Evolutionary conservation across 2,329 filamentous ascomycete species (phyloP), one percentile per base, ranked within the genome.

Genomic region (Ophiostoma piceae): DNA sequence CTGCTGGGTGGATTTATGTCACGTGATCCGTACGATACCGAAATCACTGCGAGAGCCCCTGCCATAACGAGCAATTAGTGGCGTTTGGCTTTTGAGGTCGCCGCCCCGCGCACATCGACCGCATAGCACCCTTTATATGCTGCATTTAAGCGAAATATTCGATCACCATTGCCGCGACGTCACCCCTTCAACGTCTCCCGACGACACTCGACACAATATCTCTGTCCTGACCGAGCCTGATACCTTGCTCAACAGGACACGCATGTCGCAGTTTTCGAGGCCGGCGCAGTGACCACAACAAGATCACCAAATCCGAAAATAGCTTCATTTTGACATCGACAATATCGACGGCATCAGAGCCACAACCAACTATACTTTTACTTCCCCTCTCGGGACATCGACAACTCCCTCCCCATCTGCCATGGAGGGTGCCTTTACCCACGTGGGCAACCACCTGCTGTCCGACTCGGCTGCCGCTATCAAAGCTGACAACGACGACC

Each of bases 401-500:
- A 39, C 62, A 39, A 41, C 35, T 22, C 19, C 19, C 62, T 39
- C 35, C 62, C 29, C 29, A 64, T 74, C 74, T 71, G 82, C 75
- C 75, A 94, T 95, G 92, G 92, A 95, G 83, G 62, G 62, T 39
- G 91, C 92, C 75, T 96, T 96, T 79, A 94, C 90, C 73, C 90
- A 95, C 80, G 87, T 94, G 77, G 91, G 90, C 76, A 96, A 95
- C 81, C 90, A 94, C 80, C 83, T 94, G 75, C 88, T 95, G 77
- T 93, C 91, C 76, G 91, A 94, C 80, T 92, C 90, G 68, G 91
- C 90, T 69, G 89, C 90, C 71, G 92, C 90, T 73, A 97, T 97
- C 80, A 96, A 96, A 77, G 93, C 93, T 74, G 90, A 88, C 76
- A 88, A 91, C 76, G 92, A 96, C 80, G 88, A 88, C 72, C 80